Evolutionary conservation across 768 basidiomycete genomes (phyloP).

Genomic region (Collybia mongolica): DNA sequence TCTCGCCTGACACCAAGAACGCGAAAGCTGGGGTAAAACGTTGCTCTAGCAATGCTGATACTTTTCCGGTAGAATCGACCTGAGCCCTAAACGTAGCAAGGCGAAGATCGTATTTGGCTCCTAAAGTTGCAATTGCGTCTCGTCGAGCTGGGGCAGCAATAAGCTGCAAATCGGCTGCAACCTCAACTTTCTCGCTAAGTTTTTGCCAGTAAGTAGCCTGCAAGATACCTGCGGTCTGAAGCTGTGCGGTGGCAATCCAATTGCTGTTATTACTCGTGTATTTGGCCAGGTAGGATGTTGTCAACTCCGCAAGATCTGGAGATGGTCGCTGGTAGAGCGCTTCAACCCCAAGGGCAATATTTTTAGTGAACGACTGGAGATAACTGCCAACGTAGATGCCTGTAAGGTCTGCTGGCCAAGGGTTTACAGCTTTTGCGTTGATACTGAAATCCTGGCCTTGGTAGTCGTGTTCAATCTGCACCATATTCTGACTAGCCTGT

Average conservation of each 20-base stretch:
- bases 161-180: slow-evolving; percentile 90
- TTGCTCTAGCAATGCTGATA: slow-evolving; percentile 93
- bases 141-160: slow-evolving; percentile 77
- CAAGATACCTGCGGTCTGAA: slow-evolving; percentile 79
- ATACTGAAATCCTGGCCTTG: slow-evolving; percentile 84
- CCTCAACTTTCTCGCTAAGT: slow-evolving; percentile 92
- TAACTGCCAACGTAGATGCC: slow-evolving; percentile 93
- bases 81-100: slow-evolving; percentile 94
- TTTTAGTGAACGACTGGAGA: slow-evolving; percentile 90
- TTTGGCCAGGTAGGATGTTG: slow-evolving; percentile 79
- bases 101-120: slow-evolving; percentile 95
- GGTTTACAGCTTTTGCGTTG: slow-evolving; percentile 89
- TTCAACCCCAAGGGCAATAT: slow-evolving; percentile 86
- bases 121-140: slow-evolving; percentile 91
- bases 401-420: slow-evolving; percentile 80
- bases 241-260: slow-evolving; percentile 93
- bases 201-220: slow-evolving; percentile 98
- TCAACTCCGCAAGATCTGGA: slow-evolving; percentile 67
- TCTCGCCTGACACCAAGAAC: slow-evolving; percentile 93
- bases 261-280: slow-evolving; percentile 67
- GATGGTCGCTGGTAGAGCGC: slow-evolving; percentile 78
- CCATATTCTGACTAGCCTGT: slow-evolving; percentile 81
- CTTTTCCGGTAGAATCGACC: slow-evolving; percentile 92
- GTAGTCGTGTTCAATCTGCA: slow-evolving; percentile 94
- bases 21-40: slow-evolving; percentile 94